Evolutionary conservation across 1,139 yeast species (phyloP).

Genomic region (Diutina scorzettiae): DNA sequence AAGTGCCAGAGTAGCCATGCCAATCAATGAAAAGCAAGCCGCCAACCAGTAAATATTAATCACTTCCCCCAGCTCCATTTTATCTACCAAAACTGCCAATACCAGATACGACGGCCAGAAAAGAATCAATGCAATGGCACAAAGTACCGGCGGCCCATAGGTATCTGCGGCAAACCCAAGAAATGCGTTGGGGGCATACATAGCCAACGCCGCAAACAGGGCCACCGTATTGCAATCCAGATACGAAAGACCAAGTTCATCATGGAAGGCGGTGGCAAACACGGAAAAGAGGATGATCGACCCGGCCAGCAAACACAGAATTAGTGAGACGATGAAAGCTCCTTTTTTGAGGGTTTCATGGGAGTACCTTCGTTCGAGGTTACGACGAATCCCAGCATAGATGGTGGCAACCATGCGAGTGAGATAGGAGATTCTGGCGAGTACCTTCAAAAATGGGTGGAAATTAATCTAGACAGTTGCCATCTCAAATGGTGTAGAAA

Average conservation of each 20-base stretch:
- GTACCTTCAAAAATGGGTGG: too few species aligned
- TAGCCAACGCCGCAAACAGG: constrained; percentile 65
- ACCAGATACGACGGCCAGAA: constrained; percentile 65
- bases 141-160: constrained; percentile 70
- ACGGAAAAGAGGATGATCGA: constrained; percentile 73
- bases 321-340: constrained; percentile 27
- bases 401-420: background rate
- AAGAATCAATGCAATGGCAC: constrained; percentile 48
- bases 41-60: constrained; percentile 15
- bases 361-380: background rate
- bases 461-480: too few species aligned
- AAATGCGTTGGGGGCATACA: constrained; percentile 75
- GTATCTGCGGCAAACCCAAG: constrained; percentile 77
- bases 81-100: constrained; percentile 15
- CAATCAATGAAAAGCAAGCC: constrained; percentile 43
- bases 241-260: constrained; percentile 46
- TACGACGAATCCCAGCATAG: background rate
- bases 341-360: constrained; percentile 15
- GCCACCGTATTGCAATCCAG: constrained; percentile 70
- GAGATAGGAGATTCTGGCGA: background rate
- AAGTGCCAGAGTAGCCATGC: constrained; percentile 70
- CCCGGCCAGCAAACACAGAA: constrained; percentile 67
- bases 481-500: too few species aligned
- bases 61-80: constrained; percentile 6
- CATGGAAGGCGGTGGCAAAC: constrained; percentile 60